Evolutionary conservation across 2,329 filamentous ascomycete genomes (phyloP).

Genomic region (Pseudogymnoascus sp.): DNA sequence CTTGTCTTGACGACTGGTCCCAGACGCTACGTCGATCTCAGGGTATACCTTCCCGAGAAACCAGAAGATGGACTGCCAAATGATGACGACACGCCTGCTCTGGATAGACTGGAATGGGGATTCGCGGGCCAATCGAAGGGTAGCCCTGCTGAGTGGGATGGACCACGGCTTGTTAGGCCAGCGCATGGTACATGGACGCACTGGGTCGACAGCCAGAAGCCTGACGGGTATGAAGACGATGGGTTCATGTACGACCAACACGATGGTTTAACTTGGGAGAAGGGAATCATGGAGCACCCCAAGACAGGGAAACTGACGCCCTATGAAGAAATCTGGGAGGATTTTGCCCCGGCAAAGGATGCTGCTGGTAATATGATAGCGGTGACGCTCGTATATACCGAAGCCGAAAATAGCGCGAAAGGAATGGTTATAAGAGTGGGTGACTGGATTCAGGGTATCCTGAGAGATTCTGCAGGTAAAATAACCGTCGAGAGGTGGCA

Average conservation of each 20-base stretch:
- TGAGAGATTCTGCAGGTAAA: constrained; percentile 14
- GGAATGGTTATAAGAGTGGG: constrained; percentile 21
- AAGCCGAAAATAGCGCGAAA: not conserved
- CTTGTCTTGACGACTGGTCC: constrained; percentile 21
- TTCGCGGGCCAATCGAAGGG: constrained; percentile 18
- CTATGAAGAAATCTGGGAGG: constrained; percentile 26
- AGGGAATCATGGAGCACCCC: constrained; percentile 19
- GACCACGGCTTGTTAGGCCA: not conserved
- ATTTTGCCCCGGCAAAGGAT: constrained; percentile 14
- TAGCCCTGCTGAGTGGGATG: not conserved
- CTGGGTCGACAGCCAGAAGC: constrained; percentile 14
- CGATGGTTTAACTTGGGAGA: constrained; percentile 21
- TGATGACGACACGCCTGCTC: constrained; percentile 7
- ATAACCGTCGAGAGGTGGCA: constrained; percentile 19
- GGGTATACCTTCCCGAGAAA: constrained; percentile 15
- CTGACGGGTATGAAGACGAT: constrained; percentile 23
- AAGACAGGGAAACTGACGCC: constrained; percentile 20
- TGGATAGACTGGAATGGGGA: constrained; percentile 20
- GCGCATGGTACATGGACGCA: constrained; percentile 19
- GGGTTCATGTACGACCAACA: constrained; percentile 22
- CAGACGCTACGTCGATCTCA: constrained; percentile 20
- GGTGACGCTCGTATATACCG: constrained; percentile 7
- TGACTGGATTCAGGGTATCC: constrained; percentile 19
- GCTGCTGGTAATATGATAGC: constrained; percentile 12
- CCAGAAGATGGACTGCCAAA: constrained; percentile 12